Base-by-base conservation (phyloP, 768 basidiomycete species). In the Leccinum truebloodii region DNA sequence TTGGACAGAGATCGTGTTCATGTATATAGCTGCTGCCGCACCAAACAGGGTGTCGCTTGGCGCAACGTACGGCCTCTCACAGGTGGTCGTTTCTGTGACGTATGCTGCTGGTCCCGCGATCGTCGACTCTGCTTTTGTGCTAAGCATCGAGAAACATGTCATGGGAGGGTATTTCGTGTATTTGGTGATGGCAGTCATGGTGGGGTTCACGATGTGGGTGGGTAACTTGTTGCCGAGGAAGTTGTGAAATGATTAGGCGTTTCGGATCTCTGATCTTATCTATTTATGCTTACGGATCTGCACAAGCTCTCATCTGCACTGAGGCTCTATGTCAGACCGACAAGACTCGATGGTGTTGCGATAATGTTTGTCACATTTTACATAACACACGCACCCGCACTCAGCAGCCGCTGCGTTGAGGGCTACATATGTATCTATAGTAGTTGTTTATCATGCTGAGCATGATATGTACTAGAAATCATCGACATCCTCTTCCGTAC, bases 1-100 rank as follows among this genome's bases (percentile, higher is more conserved):
- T 24, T 12, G 65, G 56, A 16, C 55, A 89, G 89, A 84, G 18
- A 80, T 86, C 34, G 77, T 87, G 37, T 89, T 90, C 73, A 88
- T 91, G 55, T 88, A 82, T 66, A 84, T 92, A 59, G 76, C 80
- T 52, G 81, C 83, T 30, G 79, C 88, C 22, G 77, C 89, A 0
- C 89, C 89, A 18, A 88, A 87, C 68, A 79, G 79, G 60, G 81
- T 82, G 18, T 84, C 87, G 12, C 78, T 90, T 12, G 89, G 89
- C 20, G 83, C 88, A 16, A 87, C 86, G 18, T 89, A 90, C 67
- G 89, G 89, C 4, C 59, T 85, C 22, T 69, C 73, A 4, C 69
- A 71, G 46, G 62, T 59, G 60, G 24, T 63, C 30, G 73, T 75
- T 8, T 75, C 69, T 41, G 4, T 69, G 30, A 67, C 67, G 64